Conservation (phyloP, 2,329 filamentous ascomycete genomes). For the Trichophyton rubrum region DNA sequence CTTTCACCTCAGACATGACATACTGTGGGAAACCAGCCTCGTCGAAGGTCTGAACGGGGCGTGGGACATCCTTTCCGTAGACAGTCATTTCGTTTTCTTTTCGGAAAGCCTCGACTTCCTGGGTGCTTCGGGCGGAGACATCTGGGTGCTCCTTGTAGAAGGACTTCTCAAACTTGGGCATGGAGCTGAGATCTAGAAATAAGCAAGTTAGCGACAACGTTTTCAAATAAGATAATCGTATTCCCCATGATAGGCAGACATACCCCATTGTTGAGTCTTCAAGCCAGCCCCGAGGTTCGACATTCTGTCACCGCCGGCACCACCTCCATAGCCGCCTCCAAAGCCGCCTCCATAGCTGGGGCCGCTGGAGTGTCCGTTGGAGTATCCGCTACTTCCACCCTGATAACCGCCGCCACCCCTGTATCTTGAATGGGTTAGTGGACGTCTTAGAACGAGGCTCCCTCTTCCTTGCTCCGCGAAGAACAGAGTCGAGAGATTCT, state of each 20-base stretch:
- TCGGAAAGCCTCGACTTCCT: slow-evolving; percentile 81
- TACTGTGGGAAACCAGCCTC: slow-evolving; percentile 95
- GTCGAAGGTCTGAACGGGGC: slow-evolving; percentile 92
- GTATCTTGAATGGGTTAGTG: slow-evolving; percentile 19
- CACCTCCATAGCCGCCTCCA: slow-evolving; percentile 20
- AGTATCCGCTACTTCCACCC: slow-evolving; percentile 38
- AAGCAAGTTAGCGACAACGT: slow-evolving; percentile 18
- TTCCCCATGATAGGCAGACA: slow-evolving; percentile 25
- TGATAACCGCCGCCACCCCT: slow-evolving; percentile 16
- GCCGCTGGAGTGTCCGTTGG: slow-evolving; percentile 33
- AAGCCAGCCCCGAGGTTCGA: slow-evolving; percentile 74
- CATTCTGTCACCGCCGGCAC: slow-evolving; percentile 82
- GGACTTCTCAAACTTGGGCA: slow-evolving; percentile 97
- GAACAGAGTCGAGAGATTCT: neutral
- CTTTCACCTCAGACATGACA: slow-evolving; percentile 97
- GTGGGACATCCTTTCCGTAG: slow-evolving; percentile 67
- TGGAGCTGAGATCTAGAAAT: slow-evolving; percentile 53
- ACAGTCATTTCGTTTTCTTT: slow-evolving; percentile 74
- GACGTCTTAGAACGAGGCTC: neutral
- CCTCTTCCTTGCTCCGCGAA: neutral
- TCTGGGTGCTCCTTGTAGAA: slow-evolving; percentile 94
- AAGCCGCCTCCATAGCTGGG: slow-evolving; percentile 26
- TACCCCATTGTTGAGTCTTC: slow-evolving; percentile 82
- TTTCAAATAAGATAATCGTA: too few species aligned
- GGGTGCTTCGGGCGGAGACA: slow-evolving; percentile 59